Evolutionary conservation across 1,284 basidiomycete species (phyloP).

Genomic region (Ustilago nuda): DNA sequence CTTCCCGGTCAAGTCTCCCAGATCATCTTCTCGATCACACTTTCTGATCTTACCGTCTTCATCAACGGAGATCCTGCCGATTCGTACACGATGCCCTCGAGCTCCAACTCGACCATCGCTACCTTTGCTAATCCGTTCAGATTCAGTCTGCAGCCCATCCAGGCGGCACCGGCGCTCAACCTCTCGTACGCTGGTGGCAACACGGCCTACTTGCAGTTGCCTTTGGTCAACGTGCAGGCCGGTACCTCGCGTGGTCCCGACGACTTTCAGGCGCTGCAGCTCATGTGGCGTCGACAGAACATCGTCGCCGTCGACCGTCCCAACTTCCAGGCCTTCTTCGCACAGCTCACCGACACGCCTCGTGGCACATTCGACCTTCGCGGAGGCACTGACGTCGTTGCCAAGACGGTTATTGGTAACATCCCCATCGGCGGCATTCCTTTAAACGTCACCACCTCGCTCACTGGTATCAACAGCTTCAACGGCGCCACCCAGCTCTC

Average conservation of each 20-base stretch:
- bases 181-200: slow-evolving; percentile 73
- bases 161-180: slow-evolving; percentile 74
- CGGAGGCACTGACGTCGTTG: slow-evolving; percentile 76
- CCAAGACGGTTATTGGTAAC: slow-evolving; percentile 77
- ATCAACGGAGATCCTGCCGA: slow-evolving; percentile 70
- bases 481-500: slow-evolving; percentile 71
- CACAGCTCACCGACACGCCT: slow-evolving; percentile 74
- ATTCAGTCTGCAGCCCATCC: slow-evolving; percentile 78
- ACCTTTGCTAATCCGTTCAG: slow-evolving; percentile 82
- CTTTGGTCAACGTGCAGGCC: slow-evolving; percentile 72
- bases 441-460: slow-evolving; percentile 75
- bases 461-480: slow-evolving; percentile 72
- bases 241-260: slow-evolving; percentile 78
- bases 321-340: slow-evolving; percentile 76
- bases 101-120: slow-evolving; percentile 74
- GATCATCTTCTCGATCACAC: slow-evolving; percentile 78
- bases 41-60: slow-evolving; percentile 76
- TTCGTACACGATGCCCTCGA: slow-evolving; percentile 52
- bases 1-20: slow-evolving; percentile 77
- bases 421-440: slow-evolving; percentile 77
- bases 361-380: slow-evolving; percentile 73
- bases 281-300: slow-evolving; percentile 73
- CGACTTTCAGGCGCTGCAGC: slow-evolving; percentile 73
- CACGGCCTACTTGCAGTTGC: slow-evolving; percentile 76
- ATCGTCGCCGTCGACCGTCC: slow-evolving; percentile 74